A percentile compares a stretch with the other conserved stretches of the same genome.
These are phyloP conservation scores for Plectranthus barbatus DNA, from an alignment of 257 asterid genomes.

Conservation along the genomic window DNA sequence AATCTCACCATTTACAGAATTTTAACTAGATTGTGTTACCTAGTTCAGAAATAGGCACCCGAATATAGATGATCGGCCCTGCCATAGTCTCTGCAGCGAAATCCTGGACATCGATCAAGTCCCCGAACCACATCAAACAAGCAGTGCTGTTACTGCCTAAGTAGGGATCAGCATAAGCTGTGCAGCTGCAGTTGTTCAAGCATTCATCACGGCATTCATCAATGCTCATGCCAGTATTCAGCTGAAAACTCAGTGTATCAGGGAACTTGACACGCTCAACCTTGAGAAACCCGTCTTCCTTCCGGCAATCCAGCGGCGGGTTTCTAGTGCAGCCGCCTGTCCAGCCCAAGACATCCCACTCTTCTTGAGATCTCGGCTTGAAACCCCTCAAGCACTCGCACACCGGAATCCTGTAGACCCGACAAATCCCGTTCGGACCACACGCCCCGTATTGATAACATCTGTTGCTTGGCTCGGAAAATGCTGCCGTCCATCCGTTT, in stretches of 20 bases:
- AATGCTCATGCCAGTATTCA: neutral
- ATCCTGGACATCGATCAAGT: constrained; percentile 6
- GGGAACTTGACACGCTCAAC: neutral
- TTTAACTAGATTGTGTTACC: neutral
- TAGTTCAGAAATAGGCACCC: constrained; percentile 1
- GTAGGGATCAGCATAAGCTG: constrained; percentile 4
- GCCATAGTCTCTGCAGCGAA: neutral
- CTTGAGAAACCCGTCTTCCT: constrained; percentile 2
- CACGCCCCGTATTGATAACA: constrained; percentile 4
- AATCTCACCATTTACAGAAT: no score
- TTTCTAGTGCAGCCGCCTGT: constrained; percentile 19
- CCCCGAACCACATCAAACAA: constrained; percentile 13
- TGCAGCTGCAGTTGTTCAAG: constrained; percentile 8
- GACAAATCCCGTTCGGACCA: constrained; percentile 27
- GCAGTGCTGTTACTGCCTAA: neutral
- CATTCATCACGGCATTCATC: constrained; percentile 6
- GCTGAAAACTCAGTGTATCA: neutral
- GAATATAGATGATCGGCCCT: neutral
- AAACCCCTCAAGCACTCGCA: constrained; percentile 30
- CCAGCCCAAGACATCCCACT: constrained; percentile 16
- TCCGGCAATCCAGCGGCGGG: neutral
- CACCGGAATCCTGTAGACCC: neutral
- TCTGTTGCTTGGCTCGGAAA: constrained; percentile 3
- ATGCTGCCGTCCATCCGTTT: neutral
- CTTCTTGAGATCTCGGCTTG: constrained; percentile 20